Evolutionary conservation across 768 basidiomycete genomes (phyloP), one percentile per base, ranked within the genome.

Genomic region (Hydnum rufescens): DNA sequence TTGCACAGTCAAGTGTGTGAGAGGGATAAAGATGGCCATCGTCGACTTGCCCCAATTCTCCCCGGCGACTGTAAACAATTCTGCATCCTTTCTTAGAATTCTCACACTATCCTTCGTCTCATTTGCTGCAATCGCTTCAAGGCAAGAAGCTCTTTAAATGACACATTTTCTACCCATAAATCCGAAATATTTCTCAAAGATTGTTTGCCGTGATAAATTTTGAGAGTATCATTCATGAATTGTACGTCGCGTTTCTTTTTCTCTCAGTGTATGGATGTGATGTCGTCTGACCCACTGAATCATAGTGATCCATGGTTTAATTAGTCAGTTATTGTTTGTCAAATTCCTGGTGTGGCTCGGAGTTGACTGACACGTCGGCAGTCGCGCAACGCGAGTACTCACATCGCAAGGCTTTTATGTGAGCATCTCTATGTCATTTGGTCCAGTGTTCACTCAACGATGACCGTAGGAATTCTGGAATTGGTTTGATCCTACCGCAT

Each of bases 401-500:
- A 85, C 90, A 26, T 75, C 84, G 6, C 73, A 96, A 60, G 95
- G 95, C 18, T 97, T 99, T 70, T 92, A 96, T 71, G 92, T 93
- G 57, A 53, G 85, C 69, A 1, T 18, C 51, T 6, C 13, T 19
- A n/a, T n/a, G n/a, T n/a, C n/a, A n/a, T 32, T 16, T 39, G 16
- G 1, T 22, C 49, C 5, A n/a, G 34, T 25, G 0, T n/a, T 48
- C 39, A 30, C 22, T 13, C 44, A 13, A 47, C 47, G 19, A 3
- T 51, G 59, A 42, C 58, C 42, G 51, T 57, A 95, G 89, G 93
- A 85, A 78, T 97, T 99, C 69, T 99, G 95, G 95, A 99, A 99
- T 63, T 99, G 95, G 95, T 99, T 99, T 64, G 95, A 99, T 67
- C 92, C 92, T 22, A 95, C 93, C 3, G 93, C 93, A 59, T 99